Conservation (phyloP, 768 basidiomycete species). For the Lactarius akahatsu region DNA sequence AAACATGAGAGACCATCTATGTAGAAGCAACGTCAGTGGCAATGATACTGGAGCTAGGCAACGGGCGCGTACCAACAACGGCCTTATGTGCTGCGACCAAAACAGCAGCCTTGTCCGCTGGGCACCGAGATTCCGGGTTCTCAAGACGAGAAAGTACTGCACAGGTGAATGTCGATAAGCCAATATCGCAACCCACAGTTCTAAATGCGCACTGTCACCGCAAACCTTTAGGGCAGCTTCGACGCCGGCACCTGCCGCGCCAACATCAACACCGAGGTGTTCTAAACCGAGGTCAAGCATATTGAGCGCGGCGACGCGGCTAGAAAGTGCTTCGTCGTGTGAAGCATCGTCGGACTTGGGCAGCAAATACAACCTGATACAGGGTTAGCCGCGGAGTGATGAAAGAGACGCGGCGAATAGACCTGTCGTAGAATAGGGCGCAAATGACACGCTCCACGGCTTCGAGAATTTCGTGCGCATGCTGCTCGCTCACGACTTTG, state of each 20-base stretch:
- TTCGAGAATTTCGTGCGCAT: slow-evolving; percentile 63
- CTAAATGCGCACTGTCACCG: slow-evolving; percentile 59
- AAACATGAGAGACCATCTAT: slow-evolving; percentile 77
- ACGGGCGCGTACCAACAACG: slow-evolving; percentile 65
- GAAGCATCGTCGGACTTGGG: slow-evolving; percentile 71
- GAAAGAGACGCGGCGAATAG: slow-evolving; percentile 28
- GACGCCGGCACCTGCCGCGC: slow-evolving; percentile 48
- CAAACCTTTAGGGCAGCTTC: slow-evolving; percentile 67
- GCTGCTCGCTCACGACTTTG: slow-evolving; percentile 36
- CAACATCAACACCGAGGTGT: slow-evolving; percentile 86
- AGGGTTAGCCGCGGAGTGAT: slow-evolving; percentile 16
- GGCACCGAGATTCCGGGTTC: slow-evolving; percentile 48
- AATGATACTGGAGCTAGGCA: not conserved
- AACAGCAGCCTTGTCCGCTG: slow-evolving; percentile 75
- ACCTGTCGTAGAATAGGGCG: slow-evolving; percentile 83
- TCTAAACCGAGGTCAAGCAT: slow-evolving; percentile 85
- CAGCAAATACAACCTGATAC: slow-evolving; percentile 70
- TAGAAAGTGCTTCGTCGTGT: slow-evolving; percentile 88
- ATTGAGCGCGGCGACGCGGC: slow-evolving; percentile 87
- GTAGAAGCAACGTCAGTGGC: not conserved
- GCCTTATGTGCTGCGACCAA: slow-evolving; percentile 84
- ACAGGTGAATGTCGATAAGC: slow-evolving; percentile 22
- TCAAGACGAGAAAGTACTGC: slow-evolving; percentile 56
- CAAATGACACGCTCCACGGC: slow-evolving; percentile 71
- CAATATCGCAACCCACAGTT: not conserved